Evolutionary conservation across 257 asterid genomes (phyloP).

Genomic region (Ilex asprella): DNA sequence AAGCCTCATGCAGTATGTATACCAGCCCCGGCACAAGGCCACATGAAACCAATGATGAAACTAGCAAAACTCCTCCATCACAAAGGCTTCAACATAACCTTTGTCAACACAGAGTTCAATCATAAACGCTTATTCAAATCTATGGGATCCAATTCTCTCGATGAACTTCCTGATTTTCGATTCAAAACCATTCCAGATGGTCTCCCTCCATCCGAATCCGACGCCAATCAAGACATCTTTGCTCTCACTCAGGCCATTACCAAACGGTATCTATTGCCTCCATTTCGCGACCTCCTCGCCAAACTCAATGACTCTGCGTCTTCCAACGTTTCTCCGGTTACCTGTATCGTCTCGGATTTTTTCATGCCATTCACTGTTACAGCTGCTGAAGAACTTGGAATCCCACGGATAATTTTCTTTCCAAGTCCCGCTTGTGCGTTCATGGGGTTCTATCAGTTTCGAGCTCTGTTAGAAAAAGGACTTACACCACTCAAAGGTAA

Average conservation of each 20-base stretch:
- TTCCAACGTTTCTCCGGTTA: constrained; percentile 2
- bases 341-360: constrained; percentile 12
- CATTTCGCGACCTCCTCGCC: constrained; percentile 3
- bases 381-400: constrained; percentile 16
- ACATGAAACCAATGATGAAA: no score
- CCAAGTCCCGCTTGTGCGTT: constrained; percentile 14
- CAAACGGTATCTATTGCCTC: not conserved
- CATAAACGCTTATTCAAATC: no score
- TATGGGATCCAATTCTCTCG: no score
- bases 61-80: no score
- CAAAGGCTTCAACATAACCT: no score
- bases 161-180: no score
- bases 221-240: constrained; percentile 9
- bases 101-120: no score
- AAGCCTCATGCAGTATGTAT: no score
- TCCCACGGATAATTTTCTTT: constrained; percentile 10
- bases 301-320: constrained; percentile 1
- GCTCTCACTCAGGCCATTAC: constrained; percentile 7
- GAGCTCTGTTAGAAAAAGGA: not conserved
- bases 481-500: constrained; percentile 12
- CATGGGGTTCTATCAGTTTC: constrained; percentile 6
- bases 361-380: constrained; percentile 9
- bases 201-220: constrained; percentile 6
- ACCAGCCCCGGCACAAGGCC: no score
- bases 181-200: constrained; percentile 11